Evolutionary conservation across 768 basidiomycete species (phyloP), one percentile per base, ranked within the genome.

Genomic region (Phaeotremella fagi): DNA sequence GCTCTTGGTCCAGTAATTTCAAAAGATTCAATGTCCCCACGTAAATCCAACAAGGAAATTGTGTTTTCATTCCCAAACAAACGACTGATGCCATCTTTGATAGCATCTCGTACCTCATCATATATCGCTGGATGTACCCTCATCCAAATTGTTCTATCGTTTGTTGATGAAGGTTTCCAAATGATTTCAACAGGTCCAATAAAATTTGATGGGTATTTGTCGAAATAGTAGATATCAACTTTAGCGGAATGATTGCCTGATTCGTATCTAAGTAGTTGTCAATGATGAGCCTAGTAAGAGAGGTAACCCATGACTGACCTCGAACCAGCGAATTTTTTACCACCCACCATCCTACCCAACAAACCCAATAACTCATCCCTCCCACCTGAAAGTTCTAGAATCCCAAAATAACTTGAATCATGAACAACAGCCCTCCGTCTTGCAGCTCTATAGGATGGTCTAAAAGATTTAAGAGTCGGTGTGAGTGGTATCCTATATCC

Each of bases 401-500:
- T 77, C 0, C 83, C 82, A 60, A 80, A 82, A 73, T 97, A 97
- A 1, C 89, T 91, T 0, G 87, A 86, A 64, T 99, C 94, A 51
- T 92, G 89, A 1, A 94, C 73, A 49, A 95, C 90, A 1, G 85
- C 85, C 4, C 85, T 87, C 57, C 90, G 88, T 9, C 85, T 73
- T 1, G 89, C 82, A 2, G 95, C 91, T 26, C 94, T 82, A 74
- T 95, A 86, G 1, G 92, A 91, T 0, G 94, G 85, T 18, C 95
- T 82, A 70, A 86, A 94, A 0, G 89, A 80, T 68, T 97, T 99
- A 67, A 92, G 88, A 0, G 91, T 91, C 0, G 94, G 91, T 1
- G 83, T 82, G 2, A 85, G 75, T 5, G 92, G 87, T 86, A 99
- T 78, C 61, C 89, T 80, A 71, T 89, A 90, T 0, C 89, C 90